A percentile compares a stretch with the other conserved stretches of the same genome.
Evolutionary conservation across 768 basidiomycete species (phyloP).

Genomic region (Suillus plorans): DNA sequence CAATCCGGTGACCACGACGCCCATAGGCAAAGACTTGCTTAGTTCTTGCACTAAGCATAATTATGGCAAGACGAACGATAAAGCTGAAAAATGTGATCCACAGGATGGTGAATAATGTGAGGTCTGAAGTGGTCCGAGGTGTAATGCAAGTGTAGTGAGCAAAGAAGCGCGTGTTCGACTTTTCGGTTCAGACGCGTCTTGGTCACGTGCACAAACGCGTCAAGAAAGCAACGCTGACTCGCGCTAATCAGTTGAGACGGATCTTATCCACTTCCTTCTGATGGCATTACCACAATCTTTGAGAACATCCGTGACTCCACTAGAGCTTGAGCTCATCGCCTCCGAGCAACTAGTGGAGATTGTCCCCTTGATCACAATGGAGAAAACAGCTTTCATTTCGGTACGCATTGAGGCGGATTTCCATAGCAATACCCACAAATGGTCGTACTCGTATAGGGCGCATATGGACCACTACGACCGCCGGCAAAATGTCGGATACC

Average conservation of each 20-base stretch:
- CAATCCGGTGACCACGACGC: constrained; percentile 59
- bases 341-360: constrained; percentile 84
- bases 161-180: constrained; percentile 3
- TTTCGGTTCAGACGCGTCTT: constrained; percentile 3
- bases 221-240: not conserved
- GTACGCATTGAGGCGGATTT: constrained; percentile 27
- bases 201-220: constrained; percentile 3
- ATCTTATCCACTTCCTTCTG: not conserved
- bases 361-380: constrained; percentile 87
- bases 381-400: constrained; percentile 88
- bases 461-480: constrained; percentile 90
- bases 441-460: constrained; percentile 52
- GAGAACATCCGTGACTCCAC: constrained; percentile 71
- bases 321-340: constrained; percentile 87
- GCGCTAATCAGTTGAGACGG: not conserved
- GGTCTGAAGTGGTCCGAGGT: not conserved
- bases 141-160: not conserved
- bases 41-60: constrained; percentile 61
- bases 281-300: constrained; percentile 83
- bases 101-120: not conserved
- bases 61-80: not conserved
- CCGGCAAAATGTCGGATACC: constrained; percentile 86
- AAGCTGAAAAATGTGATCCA: not conserved
- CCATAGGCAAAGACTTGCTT: constrained; percentile 69
- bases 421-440: not conserved